Conservation (phyloP, 768 basidiomycete species). For the Boletellus ananiceps region DNA sequence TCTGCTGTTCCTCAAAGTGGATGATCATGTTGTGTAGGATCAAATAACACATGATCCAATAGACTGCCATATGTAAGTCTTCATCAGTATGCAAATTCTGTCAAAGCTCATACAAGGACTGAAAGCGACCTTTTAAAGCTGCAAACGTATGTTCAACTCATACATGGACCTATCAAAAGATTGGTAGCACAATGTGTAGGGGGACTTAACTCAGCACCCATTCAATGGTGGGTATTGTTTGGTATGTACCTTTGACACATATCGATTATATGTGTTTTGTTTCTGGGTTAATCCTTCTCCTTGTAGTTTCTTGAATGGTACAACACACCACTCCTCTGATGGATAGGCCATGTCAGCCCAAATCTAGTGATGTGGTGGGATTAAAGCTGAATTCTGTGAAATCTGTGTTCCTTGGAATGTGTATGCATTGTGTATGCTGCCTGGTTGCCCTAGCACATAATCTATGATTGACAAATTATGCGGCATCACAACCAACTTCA, state of each 20-base stretch:
- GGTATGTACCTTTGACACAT: slow-evolving; percentile 2
- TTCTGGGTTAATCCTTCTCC: background rate
- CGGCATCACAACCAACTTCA: slow-evolving; percentile 21
- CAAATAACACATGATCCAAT: background rate
- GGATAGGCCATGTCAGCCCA: background rate
- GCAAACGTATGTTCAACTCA: slow-evolving; percentile 1
- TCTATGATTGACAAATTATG: slow-evolving; percentile 17
- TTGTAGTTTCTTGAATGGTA: background rate
- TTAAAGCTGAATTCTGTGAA: background rate
- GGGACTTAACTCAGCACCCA: too few species aligned
- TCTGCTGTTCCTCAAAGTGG: background rate
- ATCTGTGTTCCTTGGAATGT: background rate
- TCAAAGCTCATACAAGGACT: background rate
- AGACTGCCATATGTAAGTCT: background rate
- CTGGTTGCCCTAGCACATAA: background rate
- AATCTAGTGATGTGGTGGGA: too few species aligned
- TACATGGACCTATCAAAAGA: background rate
- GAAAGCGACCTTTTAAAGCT: slow-evolving; percentile 1
- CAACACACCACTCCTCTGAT: background rate
- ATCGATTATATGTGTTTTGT: background rate
- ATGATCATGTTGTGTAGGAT: slow-evolving; percentile 4
- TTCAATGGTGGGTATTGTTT: background rate
- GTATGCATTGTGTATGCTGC: too few species aligned
- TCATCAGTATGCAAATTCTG: background rate
- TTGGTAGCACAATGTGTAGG: too few species aligned